Evolutionary conservation across 345 rosid genomes (phyloP).

Genomic region (Eucalyptus sideroxylon): DNA sequence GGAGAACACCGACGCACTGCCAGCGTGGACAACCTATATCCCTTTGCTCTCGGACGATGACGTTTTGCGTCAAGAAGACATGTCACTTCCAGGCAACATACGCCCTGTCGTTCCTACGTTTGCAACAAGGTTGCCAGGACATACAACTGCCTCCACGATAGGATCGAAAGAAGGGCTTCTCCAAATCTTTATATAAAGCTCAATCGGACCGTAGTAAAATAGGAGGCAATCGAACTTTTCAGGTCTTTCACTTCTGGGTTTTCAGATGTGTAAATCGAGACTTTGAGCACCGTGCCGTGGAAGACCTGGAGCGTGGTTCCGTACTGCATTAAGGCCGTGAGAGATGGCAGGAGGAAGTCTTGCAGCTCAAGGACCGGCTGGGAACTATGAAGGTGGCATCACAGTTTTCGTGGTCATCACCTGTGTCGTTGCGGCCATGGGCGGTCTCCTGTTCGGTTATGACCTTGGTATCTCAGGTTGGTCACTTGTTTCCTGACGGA

Average conservation of each 20-base stretch:
- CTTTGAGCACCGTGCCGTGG: neutral
- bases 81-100: neutral
- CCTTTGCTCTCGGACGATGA: neutral
- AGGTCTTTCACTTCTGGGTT: neutral
- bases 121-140: neutral
- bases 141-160: neutral
- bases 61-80: neutral
- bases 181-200: neutral
- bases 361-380: conserved; percentile 7
- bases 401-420: conserved; percentile 46
- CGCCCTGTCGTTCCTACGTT: neutral
- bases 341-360: conserved; percentile 22
- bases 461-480: conserved; percentile 77
- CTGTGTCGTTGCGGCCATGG: conserved; percentile 73
- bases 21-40: neutral
- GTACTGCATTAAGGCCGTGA: neutral
- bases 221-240: neutral
- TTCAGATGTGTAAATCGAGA: neutral
- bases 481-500: neutral
- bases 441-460: conserved; percentile 83
- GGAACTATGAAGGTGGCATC: conserved; percentile 36
- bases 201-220: neutral
- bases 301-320: neutral
- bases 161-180: neutral
- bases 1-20: neutral